Conservation (phyloP, 192 early-diverging fungal genomes). For the Linnemannia schmuckeri region DNA sequence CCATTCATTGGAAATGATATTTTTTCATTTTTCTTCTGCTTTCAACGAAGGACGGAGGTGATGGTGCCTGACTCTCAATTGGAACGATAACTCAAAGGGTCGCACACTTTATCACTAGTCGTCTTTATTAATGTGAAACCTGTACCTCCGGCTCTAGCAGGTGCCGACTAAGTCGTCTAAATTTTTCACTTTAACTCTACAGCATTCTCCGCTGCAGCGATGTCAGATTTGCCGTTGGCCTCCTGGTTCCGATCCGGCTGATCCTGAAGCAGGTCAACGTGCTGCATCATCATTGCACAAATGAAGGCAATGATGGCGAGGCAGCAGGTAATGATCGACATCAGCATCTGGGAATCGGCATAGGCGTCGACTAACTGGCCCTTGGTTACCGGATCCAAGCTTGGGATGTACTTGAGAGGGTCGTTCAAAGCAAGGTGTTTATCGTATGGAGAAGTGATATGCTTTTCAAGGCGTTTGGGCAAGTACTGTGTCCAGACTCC, state of each 20-base stretch:
- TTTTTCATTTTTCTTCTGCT: too few species aligned
- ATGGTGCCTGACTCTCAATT: too few species aligned
- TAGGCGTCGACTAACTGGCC: constrained; percentile 29
- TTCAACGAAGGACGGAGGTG: too few species aligned
- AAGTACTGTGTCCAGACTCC: background rate
- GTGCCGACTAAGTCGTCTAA: too few species aligned
- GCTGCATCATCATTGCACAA: constrained; percentile 10
- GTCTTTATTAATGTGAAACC: too few species aligned
- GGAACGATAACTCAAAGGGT: too few species aligned
- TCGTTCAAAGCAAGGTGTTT: constrained; percentile 26
- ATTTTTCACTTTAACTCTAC: constrained; percentile 5
- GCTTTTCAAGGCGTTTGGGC: constrained; percentile 23
- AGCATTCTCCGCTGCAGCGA: background rate
- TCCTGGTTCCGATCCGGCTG: constrained; percentile 15
- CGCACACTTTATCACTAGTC: too few species aligned
- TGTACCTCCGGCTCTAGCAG: too few species aligned
- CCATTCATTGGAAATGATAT: too few species aligned
- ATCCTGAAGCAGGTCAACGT: constrained; percentile 16
- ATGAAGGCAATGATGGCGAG: constrained; percentile 9
- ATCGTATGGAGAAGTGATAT: constrained; percentile 23
- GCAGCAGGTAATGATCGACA: constrained; percentile 19
- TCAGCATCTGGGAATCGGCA: constrained; percentile 30
- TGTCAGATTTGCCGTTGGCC: background rate
- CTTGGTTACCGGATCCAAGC: constrained; percentile 19
- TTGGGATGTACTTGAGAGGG: constrained; percentile 11